These are phyloP conservation scores for Populus simonii DNA, from an alignment of 345 rosid species.

Conservation along the genomic window DNA sequence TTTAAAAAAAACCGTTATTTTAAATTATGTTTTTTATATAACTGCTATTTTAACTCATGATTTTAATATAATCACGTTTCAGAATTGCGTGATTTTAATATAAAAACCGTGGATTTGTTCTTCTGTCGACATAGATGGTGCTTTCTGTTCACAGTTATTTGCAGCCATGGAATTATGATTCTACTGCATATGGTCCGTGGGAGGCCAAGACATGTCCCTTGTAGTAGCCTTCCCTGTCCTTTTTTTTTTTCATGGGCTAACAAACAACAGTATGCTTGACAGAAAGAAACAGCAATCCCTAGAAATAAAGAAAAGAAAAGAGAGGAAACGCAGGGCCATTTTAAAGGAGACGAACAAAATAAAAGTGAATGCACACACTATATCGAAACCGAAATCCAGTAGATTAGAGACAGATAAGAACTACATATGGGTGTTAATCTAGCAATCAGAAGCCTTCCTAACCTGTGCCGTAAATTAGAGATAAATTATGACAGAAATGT, in stretches of 20 bases:
- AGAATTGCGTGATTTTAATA: no score
- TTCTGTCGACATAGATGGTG: not conserved
- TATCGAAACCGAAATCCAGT: no score
- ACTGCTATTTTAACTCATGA: no score
- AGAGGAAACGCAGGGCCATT: not conserved
- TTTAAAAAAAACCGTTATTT: no score
- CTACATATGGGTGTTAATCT: not conserved
- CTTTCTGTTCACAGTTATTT: conserved; percentile 5
- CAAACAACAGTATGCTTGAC: not conserved
- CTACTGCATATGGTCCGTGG: conserved; percentile 87
- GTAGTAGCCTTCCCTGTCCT: conserved; percentile 30
- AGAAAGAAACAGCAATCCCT: conserved; percentile 24
- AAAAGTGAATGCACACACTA: not conserved
- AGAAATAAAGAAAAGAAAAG: not conserved
- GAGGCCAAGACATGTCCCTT: conserved; percentile 77
- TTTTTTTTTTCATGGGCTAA: not conserved
- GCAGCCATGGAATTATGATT: conserved; percentile 96
- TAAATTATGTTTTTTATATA: no score
- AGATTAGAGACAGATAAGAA: no score
- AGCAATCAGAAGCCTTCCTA: not conserved
- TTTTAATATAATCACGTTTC: no score
- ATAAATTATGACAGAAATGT: no score
- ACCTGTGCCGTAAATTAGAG: not conserved
- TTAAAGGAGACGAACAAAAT: not conserved
- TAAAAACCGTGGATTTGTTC: no score